Conservation (phyloP, 495 filamentous ascomycete genomes). For the Halenospora varia region DNA sequence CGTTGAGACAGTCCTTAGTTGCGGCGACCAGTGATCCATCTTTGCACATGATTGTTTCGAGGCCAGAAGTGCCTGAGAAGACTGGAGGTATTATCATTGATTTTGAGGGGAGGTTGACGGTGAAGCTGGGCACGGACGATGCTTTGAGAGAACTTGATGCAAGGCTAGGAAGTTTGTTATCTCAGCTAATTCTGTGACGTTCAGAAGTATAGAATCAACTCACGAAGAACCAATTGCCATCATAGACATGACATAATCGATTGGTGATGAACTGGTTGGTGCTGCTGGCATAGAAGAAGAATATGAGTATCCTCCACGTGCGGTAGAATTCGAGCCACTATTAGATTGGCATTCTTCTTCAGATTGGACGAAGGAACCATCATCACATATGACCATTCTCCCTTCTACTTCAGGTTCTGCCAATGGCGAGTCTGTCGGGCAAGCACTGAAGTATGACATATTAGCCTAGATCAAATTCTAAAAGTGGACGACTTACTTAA, state of each 20-base stretch:
- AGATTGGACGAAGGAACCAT: conserved; percentile 4
- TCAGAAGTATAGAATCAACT: not conserved
- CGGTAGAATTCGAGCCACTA: not conserved
- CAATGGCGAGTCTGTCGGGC: not conserved
- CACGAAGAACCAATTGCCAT: not conserved
- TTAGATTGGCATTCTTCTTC: conserved; percentile 4
- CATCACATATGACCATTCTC: conserved; percentile 9
- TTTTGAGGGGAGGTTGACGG: not conserved
- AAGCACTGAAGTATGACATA: not conserved
- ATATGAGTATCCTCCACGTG: not conserved
- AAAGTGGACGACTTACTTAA: conserved; percentile 8
- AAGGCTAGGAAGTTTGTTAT: not conserved
- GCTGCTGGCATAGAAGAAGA: not conserved
- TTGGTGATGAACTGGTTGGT: not conserved
- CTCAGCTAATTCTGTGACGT: not conserved
- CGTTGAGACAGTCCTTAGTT: not conserved
- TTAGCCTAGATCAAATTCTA: not conserved
- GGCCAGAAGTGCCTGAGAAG: not conserved
- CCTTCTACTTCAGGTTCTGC: not conserved
- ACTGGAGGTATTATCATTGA: not conserved
- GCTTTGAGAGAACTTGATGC: not conserved
- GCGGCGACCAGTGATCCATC: not conserved
- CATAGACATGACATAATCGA: not conserved
- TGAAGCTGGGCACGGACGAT: too few relatives aligned
- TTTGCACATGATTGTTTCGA: not conserved